Evolutionary conservation across 1,284 basidiomycete genomes (phyloP).

Genomic region (Coniferiporia sulphurascens): DNA sequence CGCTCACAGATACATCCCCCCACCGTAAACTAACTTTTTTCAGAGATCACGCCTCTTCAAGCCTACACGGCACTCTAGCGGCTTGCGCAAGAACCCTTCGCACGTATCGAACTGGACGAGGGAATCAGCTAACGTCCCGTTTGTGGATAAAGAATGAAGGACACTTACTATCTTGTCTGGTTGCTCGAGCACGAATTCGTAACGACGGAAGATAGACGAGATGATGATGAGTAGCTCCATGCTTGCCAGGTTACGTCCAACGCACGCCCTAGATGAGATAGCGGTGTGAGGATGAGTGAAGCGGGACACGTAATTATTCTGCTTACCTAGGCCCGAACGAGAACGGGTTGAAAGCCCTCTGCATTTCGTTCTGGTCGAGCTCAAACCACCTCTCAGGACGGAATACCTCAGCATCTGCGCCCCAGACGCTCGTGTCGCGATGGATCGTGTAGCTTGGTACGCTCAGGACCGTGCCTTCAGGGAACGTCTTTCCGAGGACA

Average conservation of each 20-base stretch:
- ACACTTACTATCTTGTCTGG: conserved; percentile 50
- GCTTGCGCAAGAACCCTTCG: conserved; percentile 80
- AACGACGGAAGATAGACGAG: conserved; percentile 66
- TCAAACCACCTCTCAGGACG: conserved; percentile 83
- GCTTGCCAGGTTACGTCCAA: conserved; percentile 70
- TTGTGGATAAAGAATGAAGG: conserved; percentile 2
- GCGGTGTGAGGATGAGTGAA: no score
- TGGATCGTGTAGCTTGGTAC: conserved; percentile 80
- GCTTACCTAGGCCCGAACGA: conserved; percentile 52
- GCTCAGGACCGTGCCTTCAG: conserved; percentile 63
- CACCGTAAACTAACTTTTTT: not conserved
- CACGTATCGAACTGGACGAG: conserved; percentile 51
- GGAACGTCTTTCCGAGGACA: conserved; percentile 57
- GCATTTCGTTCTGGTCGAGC: conserved; percentile 49
- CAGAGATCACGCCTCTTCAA: conserved; percentile 48
- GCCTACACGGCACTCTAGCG: conserved; percentile 59
- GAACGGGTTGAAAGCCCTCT: conserved; percentile 75
- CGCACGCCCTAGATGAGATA: conserved; percentile 41
- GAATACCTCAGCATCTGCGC: conserved; percentile 71
- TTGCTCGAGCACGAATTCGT: conserved; percentile 61
- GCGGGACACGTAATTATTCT: no score
- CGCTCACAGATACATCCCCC: no score
- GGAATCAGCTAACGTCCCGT: conserved; percentile 8
- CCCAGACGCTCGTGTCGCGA: conserved; percentile 67
- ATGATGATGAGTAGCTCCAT: conserved; percentile 74